Percentiles rank a stretch among this genome's conserved stretches.
Evolutionary conservation across 257 asterid genomes (phyloP).

Genomic region (Solanum arcanum): DNA sequence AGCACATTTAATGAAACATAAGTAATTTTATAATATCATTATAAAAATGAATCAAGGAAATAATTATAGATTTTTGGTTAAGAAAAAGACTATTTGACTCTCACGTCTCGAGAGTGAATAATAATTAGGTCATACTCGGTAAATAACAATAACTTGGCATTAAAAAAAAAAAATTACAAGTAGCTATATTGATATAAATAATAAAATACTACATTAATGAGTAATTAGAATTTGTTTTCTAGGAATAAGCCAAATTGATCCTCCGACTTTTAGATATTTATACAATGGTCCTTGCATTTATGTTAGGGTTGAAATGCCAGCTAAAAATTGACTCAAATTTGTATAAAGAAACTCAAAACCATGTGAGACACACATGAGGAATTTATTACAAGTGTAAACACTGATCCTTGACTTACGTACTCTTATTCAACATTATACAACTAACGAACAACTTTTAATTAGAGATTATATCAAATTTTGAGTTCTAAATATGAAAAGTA

Average conservation of each 20-base stretch:
- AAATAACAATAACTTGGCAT: neutral
- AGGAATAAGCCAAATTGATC: neutral
- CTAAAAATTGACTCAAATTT: slow-evolving; percentile 5
- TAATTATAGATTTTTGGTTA: neutral
- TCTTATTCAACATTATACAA: neutral
- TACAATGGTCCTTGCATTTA: slow-evolving; percentile 15
- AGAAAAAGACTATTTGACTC: neutral
- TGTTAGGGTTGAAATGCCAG: slow-evolving; percentile 22
- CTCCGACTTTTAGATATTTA: neutral
- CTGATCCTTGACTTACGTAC: neutral
- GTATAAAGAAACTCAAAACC: slow-evolving; percentile 10
- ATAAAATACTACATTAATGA: neutral
- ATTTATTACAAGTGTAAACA: slow-evolving; percentile 6
- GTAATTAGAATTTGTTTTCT: neutral
- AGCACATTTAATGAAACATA: neutral
- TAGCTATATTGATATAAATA: neutral
- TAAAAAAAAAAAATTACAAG: neutral
- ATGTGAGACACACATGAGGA: slow-evolving; percentile 20
- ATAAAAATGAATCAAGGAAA: no score
- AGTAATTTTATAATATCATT: neutral
- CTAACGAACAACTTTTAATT: accelerated
- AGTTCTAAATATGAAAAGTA: accelerated
- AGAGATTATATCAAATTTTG: no score
- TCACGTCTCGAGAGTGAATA: neutral
- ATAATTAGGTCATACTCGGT: neutral